Evolutionary conservation across 2,329 filamentous ascomycete genomes (phyloP).

Genomic region (Tolypocladium tundrense): DNA sequence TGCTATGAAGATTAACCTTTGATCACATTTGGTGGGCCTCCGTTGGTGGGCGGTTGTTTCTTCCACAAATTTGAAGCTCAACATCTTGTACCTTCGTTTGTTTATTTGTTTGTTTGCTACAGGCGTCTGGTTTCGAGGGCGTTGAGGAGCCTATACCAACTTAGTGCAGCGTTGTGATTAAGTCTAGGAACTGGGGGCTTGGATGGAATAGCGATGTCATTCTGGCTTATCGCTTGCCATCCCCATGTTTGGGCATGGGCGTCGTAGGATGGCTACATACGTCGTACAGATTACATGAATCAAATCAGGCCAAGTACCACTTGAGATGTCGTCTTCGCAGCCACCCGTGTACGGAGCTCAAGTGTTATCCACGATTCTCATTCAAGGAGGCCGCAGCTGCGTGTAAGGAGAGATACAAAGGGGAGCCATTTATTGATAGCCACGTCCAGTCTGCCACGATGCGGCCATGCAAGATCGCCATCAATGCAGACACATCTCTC

Average conservation of each 20-base stretch:
- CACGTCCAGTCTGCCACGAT: not conserved
- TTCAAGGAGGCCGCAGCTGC: not conserved
- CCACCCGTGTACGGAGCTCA: not conserved
- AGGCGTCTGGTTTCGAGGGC: not conserved
- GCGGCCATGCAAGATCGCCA: not conserved
- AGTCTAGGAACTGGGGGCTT: not conserved
- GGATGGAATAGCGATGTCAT: not conserved
- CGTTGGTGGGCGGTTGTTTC: not conserved
- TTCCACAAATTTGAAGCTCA: not conserved
- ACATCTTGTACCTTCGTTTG: not conserved
- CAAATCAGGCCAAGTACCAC: not conserved
- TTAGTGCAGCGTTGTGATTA: not conserved
- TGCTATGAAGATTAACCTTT: conserved; percentile 62
- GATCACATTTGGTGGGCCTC: not conserved
- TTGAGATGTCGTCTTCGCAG: not conserved
- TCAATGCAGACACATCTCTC: not conserved
- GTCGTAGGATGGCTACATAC: not conserved
- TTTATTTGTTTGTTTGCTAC: not conserved
- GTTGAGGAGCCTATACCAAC: not conserved
- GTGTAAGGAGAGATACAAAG: not conserved
- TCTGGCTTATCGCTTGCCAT: not conserved
- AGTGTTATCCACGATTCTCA: not conserved
- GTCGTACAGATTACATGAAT: not conserved
- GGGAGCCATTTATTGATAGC: not conserved
- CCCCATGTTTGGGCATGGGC: not conserved